Evolutionary conservation across 2,329 filamentous ascomycete species (phyloP), one percentile per base, ranked within the genome.

Genomic region (Penicillium sp.): DNA sequence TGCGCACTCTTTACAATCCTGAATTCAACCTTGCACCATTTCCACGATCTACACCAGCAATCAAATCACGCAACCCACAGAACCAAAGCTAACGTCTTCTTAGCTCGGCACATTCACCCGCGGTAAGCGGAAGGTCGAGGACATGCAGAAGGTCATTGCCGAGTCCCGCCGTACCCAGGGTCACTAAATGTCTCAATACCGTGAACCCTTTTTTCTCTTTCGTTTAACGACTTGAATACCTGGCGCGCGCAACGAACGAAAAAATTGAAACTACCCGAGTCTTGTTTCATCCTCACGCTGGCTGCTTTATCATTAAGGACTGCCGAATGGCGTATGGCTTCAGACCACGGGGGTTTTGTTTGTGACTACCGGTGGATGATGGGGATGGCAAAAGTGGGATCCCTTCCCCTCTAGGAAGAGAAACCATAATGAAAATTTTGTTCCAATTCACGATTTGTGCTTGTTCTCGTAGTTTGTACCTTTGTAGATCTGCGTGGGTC

Each of bases 41-140:
- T 9, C 4, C 8, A 43, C 24, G 19, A 48, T 42, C 44, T 48
- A 29, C 44, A 45, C 13, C 3, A 46, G 21, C 14, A 22, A 24
- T 43, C 43, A 16, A 37, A 21, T 11, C 16, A 11, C 10, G n/a
- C 6, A 26, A 2, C 3, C 4, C 39, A n/a, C 13, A 27, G 43
- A 55, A 33, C n/a, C 26, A 52, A 42, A 10, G 47, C 65, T 68
- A 63, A 70, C 64, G 61, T 61, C 24, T 52, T 55, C 57, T 65
- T 50, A 95, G 90, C 93, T 99, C 85, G 95, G 95, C 79, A 98
- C 95, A 73, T 98, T 98, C 82, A 90, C 91, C 77, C 93, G 95
- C 81, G 93, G 93, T 77, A 99, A 99, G 93, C 89, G 87, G 80
- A 99, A 99, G 93, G 95, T 99, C 71, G 95, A 99, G 79, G 93